Percentiles rank a stretch among this genome's conserved stretches.
phyloP scores from a whole-genome alignment of 768 basidiomycete species.

The Albatrellus ellisii region DNA sequence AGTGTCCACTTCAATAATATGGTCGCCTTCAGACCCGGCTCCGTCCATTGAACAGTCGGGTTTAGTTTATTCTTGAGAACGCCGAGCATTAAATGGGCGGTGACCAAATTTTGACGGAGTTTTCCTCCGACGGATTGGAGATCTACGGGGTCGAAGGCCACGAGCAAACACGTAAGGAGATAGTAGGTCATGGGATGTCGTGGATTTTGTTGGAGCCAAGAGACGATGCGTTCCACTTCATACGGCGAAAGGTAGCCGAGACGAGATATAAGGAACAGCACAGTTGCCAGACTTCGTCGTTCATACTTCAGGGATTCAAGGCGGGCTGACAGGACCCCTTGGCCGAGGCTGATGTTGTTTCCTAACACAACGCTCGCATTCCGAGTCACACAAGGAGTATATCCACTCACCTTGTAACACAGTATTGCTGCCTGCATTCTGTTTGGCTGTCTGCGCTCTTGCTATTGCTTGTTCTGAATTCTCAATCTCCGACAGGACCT shows the following conservation, averaged over 20 bases:
- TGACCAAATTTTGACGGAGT: conserved; percentile 34
- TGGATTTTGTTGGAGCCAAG: conserved; percentile 57
- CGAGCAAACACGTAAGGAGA: conserved; percentile 49
- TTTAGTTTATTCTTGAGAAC: conserved; percentile 48
- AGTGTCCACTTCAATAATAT: conserved; percentile 82
- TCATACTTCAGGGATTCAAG: conserved; percentile 66
- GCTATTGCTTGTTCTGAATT: conserved; percentile 37
- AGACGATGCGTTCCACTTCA: conserved; percentile 52
- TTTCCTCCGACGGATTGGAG: conserved; percentile 32
- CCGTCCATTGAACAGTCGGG: conserved; percentile 48
- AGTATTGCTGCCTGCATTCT: conserved; percentile 51
- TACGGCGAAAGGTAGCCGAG: conserved; percentile 43
- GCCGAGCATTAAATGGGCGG: conserved; percentile 31
- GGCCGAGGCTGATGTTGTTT: conserved; percentile 37
- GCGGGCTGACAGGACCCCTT: conserved; percentile 53
- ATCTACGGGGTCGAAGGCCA: conserved; percentile 54
- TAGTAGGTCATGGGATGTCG: conserved; percentile 60
- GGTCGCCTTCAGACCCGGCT: conserved; percentile 54
- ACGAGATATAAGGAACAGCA: conserved; percentile 48
- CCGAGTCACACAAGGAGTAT: background rate
- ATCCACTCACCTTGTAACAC: conserved; percentile 38
- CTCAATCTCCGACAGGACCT: conserved; percentile 52
- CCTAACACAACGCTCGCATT: conserved; percentile 19
- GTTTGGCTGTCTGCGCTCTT: conserved; percentile 42
- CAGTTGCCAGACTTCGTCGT: conserved; percentile 50